Evolutionary conservation across 176 grass and related monocot genomes (phyloP).

Genomic region (Oryza coarctata): DNA sequence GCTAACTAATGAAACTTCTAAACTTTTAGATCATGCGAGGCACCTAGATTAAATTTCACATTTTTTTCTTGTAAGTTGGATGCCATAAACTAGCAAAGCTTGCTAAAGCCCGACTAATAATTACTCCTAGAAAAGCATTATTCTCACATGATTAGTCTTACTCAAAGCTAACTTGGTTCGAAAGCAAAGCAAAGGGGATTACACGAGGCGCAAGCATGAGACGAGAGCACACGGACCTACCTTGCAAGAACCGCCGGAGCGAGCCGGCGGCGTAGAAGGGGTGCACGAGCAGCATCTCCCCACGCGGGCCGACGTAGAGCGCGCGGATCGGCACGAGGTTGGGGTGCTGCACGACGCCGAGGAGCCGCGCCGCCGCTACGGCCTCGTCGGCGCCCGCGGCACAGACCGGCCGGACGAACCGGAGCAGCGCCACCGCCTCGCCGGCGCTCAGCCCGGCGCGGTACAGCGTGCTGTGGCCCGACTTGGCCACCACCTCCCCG

Average conservation of each 20-base stretch:
- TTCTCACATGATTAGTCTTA: conserved; percentile 18
- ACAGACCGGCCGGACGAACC: conserved; percentile 73
- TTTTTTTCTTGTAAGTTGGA: neutral
- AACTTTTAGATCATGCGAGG: neutral
- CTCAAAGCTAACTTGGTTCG: conserved; percentile 19
- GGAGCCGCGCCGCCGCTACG: conserved; percentile 39
- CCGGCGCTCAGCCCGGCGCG: conserved; percentile 60
- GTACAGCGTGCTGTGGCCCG: conserved; percentile 77
- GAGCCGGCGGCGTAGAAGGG: conserved; percentile 82
- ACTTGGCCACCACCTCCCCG: conserved; percentile 91
- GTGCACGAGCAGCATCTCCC: conserved; percentile 91
- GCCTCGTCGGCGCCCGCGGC: conserved; percentile 56
- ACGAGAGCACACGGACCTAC: conserved; percentile 14
- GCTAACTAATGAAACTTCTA: neutral
- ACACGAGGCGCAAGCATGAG: neutral
- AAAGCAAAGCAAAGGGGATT: conserved; percentile 26
- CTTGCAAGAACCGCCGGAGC: conserved; percentile 72
- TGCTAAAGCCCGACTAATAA: neutral
- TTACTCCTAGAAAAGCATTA: conserved; percentile 3
- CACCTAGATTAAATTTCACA: neutral
- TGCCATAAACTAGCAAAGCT: conserved; percentile 4
- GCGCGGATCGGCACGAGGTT: conserved; percentile 87
- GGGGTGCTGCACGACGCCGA: conserved; percentile 60
- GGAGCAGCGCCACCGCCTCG: conserved; percentile 58
- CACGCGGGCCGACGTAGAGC: conserved; percentile 77